Percentiles rank a stretch among this genome's conserved stretches.
Conservation (phyloP, 129 eudicot species). For the Logfia minima region DNA sequence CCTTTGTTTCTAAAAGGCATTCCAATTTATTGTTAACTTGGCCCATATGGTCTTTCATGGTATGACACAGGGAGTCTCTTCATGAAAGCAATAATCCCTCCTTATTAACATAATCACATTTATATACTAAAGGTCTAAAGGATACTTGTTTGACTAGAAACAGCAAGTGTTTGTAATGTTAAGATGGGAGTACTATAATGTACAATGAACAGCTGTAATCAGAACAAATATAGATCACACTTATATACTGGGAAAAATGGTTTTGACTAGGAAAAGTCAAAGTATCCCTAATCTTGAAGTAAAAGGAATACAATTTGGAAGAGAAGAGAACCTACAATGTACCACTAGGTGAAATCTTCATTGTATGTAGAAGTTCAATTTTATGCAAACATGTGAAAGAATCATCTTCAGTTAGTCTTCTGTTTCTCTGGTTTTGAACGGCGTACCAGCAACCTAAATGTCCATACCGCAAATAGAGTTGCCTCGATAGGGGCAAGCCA, state of each 20-base stretch:
- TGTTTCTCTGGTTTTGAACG: conserved; percentile 33
- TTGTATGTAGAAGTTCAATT: background rate
- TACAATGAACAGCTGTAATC: background rate
- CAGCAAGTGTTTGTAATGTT: background rate
- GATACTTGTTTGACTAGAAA: too few species aligned
- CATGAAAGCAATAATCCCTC: too few species aligned
- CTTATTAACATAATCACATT: too few species aligned
- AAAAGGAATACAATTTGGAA: conserved; percentile 3
- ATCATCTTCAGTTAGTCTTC: conserved; percentile 32
- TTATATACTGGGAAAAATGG: background rate
- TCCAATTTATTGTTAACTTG: background rate
- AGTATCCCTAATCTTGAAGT: conserved; percentile 1
- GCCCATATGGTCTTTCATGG: background rate
- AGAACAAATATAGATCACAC: background rate
- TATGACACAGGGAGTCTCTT: too few species aligned
- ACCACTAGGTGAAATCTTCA: conserved; percentile 11
- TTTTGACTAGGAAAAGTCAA: conserved; percentile 24
- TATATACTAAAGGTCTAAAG: too few species aligned
- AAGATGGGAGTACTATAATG: background rate
- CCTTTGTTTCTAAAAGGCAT: background rate
- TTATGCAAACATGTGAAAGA: background rate
- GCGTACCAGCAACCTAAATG: conserved; percentile 39
- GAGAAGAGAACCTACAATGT: background rate
- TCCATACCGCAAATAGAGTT: conserved; percentile 65
- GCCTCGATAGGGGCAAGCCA: conserved; percentile 89